Evolutionary conservation across 148 eudicot species (phyloP), one percentile per base, ranked within the genome.

Genomic region (Rhododendron simsii): DNA sequence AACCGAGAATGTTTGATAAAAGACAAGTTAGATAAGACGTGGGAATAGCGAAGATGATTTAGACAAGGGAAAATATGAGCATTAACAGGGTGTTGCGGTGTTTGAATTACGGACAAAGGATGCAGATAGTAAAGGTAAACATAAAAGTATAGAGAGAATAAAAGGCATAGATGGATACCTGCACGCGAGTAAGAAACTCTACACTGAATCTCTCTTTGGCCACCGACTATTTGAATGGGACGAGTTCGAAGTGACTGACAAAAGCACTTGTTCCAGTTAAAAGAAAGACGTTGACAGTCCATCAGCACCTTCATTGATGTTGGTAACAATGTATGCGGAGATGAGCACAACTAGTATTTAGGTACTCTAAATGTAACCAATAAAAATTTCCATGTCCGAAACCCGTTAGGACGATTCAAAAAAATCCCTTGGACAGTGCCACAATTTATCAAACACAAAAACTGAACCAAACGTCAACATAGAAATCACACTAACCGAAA

Each of bases 231-330:
- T 75, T 35, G 88, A 59, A 84, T 80, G 47, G 50, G 77, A 4
- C 21, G 30, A 35, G 83, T 51, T 83, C 59, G 82, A 55, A 71
- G 84, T 45, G 87, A 57, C 41, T 71, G 81, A 76, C 53, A 81
- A 71, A 87, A 87, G 86, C 86, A 86, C 85, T 83, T 45, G 86
- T 84, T 84, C 89, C 86, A 84, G 84, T 86, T 86, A 88, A 89
- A 86, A 81, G 91, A 88, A 65, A 91, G 63, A 83, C 83, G 84
- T 87, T 89, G 89, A 85, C 90, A 85, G 85, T 89, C 92, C 92
- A 91, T 91, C 88, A 88, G 74, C 87, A 80, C 87, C 89, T 86
- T 90, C 86, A 85, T 65, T 41, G 57, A 83, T 6, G 44, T 53
- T 55, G 71, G 59, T 44, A 82, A 67, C 33, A 45, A 26, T 45